Conservation (phyloP, 1,284 basidiomycete genomes). For the Phylloboletellus chloephorus region DNA sequence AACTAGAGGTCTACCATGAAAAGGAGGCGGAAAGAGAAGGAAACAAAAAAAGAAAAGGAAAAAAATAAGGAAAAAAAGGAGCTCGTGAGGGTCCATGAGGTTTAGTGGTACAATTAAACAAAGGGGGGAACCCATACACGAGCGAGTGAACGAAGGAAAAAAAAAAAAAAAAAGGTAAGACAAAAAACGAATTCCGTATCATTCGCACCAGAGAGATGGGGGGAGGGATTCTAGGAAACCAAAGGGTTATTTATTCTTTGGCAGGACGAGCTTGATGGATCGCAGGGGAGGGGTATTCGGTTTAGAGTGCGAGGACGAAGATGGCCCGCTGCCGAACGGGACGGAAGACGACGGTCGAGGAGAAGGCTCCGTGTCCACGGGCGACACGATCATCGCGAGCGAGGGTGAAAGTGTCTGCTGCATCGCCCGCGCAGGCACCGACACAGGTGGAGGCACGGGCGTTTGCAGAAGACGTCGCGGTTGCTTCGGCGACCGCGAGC, state of each 20-base stretch:
- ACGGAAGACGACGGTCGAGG: slow-evolving; percentile 28
- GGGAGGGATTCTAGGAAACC: neutral
- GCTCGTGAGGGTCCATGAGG: neutral
- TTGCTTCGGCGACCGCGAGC: slow-evolving; percentile 30
- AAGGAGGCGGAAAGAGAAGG: neutral
- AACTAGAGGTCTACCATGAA: slow-evolving; percentile 1
- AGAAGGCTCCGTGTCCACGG: slow-evolving; percentile 32
- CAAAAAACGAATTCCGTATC: slow-evolving; percentile 4
- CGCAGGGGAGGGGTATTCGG: slow-evolving; percentile 29
- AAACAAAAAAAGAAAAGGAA: neutral
- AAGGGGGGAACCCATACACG: neutral
- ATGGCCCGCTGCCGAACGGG: slow-evolving; percentile 15
- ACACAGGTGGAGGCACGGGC: slow-evolving; percentile 24
- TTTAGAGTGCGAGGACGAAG: slow-evolving; percentile 3
- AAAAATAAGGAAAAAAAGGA: slow-evolving; percentile 2
- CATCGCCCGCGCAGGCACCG: slow-evolving; percentile 32
- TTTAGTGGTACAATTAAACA: slow-evolving; percentile 16
- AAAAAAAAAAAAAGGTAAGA: neutral
- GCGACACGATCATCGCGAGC: slow-evolving; percentile 41
- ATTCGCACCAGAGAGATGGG: neutral
- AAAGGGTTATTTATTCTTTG: slow-evolving; percentile 27
- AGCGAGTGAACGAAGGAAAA: neutral
- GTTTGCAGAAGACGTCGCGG: slow-evolving; percentile 32
- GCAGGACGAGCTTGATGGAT: slow-evolving; percentile 29
- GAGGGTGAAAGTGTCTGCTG: slow-evolving; percentile 44